Evolutionary conservation across 1,284 basidiomycete species (phyloP), one percentile per base, ranked within the genome.

Genomic region (Melanopsichium pennsylvanicum): DNA sequence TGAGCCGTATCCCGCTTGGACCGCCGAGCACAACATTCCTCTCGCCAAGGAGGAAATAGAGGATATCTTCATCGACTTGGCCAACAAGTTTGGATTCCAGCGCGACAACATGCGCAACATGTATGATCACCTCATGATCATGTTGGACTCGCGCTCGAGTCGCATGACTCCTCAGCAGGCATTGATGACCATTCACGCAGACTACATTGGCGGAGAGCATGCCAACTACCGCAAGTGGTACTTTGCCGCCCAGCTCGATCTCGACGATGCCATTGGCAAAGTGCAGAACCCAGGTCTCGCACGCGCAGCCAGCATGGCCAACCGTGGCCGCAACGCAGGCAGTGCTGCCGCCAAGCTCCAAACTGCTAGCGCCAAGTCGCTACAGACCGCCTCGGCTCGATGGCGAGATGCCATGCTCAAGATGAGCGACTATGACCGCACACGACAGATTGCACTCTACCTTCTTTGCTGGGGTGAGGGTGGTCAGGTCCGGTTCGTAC

Each of bases 1-100:
- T 39, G 92, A 95, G 73, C 87, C 90, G 16, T 94, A 95, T 74
- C 93, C 95, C 0, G 92, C 93, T 0, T 97, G 96, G 95, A 89
- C 89, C 15, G 84, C 88, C 35, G 93, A 97, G 59, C 89, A 91
- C 45, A 88, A 93, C 75, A 96, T 97, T 61, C 95, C 95, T 12
- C 85, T 98, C 11, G 93, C 93, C 27, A 97, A 97, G 84, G 95
- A 98, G 76, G 96, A 98, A 84, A 97, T 98, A 58, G 95, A 98
- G 83, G 95, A 99, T 81, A 92, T 98, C 49, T 93, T 98, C 79
- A 89, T 97, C 62, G 96, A 98, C 84, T 86, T 98, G 21, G 90
- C 93, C 29, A 93, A 98, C 86, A 99, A 98, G 84, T 99, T 98
- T 83, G 96, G 95, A 70, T 98, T 99, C 82, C 95, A 94, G 83